Evolutionary conservation across 306 rosid species (phyloP).

Genomic region (Parietaria judaica): DNA sequence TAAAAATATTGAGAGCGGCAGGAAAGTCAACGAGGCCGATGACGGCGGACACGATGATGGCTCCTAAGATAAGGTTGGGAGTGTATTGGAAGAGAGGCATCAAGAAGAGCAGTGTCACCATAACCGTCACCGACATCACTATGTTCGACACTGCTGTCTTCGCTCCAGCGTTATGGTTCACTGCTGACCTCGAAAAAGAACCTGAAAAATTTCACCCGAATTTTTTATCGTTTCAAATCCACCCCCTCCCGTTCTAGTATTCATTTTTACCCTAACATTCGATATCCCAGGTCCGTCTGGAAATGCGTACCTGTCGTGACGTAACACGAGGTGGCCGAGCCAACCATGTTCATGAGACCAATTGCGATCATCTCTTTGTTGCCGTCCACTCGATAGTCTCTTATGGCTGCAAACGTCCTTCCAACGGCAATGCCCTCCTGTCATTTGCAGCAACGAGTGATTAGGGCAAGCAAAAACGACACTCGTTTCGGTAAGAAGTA

Average conservation of each 20-base stretch:
- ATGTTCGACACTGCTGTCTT: constrained; percentile 81
- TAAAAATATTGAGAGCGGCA: constrained; percentile 67
- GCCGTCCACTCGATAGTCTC: constrained; percentile 82
- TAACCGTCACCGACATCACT: constrained; percentile 82
- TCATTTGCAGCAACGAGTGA: too few relatives aligned
- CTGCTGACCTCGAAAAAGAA: constrained; percentile 86
- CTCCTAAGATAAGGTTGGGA: constrained; percentile 79
- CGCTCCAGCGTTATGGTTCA: constrained; percentile 90
- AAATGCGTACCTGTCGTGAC: constrained; percentile 76
- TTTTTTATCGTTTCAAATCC: too few relatives aligned
- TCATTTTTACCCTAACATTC: too few relatives aligned
- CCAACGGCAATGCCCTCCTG: constrained; percentile 99
- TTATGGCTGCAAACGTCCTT: constrained; percentile 87
- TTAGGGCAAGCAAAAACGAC: too few relatives aligned
- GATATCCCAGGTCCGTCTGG: too few relatives aligned
- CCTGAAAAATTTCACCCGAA: too few relatives aligned
- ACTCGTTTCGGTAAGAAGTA: too few relatives aligned
- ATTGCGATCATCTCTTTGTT: constrained; percentile 99
- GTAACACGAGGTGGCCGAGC: constrained; percentile 88
- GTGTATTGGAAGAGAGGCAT: constrained; percentile 95
- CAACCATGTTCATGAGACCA: constrained; percentile 86
- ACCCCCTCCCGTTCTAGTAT: too few relatives aligned
- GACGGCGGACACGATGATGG: constrained; percentile 88
- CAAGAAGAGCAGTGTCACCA: constrained; percentile 84
- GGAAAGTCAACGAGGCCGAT: constrained; percentile 82